Evolutionary conservation across 495 filamentous ascomycete genomes (phyloP), one percentile per base, ranked within the genome.

Genomic region (Articulospora tetracladia): DNA sequence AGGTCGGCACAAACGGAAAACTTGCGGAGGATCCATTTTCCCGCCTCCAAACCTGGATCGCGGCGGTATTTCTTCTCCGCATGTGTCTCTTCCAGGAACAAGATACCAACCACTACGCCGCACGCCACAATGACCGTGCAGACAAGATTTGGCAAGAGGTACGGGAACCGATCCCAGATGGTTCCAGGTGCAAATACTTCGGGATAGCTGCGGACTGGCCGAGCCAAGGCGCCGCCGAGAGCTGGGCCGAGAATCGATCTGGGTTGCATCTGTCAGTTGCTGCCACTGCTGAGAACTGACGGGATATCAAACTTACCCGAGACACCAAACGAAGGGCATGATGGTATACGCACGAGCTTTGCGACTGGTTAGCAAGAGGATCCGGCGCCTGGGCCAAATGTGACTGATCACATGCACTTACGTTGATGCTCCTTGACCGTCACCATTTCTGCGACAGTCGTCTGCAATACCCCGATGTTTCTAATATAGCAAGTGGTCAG

Each of bases 241-340:
- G 87, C 85, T 56, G 93, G 92, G 13, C 95, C 94, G 60, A 98
- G 78, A 63, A 98, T 95, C 41, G 87, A 87, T 57, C 79, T 83
- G 46, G n/a, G 13, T 20, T 25, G 12, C 34, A 57, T 53, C 17
- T 54, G 53, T 58, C 28, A 44, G 39, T 44, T n/a, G 4, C 3
- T 44, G 39, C 39, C 19, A 22, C 22, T 39, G n/a, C 2, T 44
- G 49, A 55, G 25, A 57, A n/a, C n/a, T 25, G 34, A 53, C 61
- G n/a, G 34, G 41, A 48, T 56, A 19, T 30, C 20, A 13, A 25
- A 67, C 68, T 53, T 72, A 89, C 86, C 94, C 94, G 64, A 98
- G 74, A 70, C 92, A 97, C 95, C 95, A 98, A 26, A 97, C 87
- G 65, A 96, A 90, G 1, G 94, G 94, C 94, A 98, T 97, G 67